These are phyloP conservation scores for Glomus cerebriforme DNA, from an alignment of 192 early-diverging fungal species.

Conservation along the genomic window DNA sequence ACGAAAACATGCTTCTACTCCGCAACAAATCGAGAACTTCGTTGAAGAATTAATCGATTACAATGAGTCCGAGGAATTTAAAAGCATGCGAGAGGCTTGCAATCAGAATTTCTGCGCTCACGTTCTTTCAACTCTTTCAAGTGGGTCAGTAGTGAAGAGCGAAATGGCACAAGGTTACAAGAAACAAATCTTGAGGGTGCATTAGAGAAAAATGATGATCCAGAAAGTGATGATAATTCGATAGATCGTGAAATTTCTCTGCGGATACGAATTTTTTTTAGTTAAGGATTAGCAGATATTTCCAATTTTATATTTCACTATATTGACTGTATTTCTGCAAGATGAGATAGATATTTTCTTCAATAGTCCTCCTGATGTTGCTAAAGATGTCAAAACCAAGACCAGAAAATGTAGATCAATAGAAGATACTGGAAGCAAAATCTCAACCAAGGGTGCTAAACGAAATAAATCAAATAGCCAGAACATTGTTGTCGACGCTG, in stretches of 20 bases:
- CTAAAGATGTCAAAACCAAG: not conserved
- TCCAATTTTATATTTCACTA: not conserved
- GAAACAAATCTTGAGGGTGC: constrained; percentile 13
- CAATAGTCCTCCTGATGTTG: not conserved
- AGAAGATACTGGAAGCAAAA: constrained; percentile 14
- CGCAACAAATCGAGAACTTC: not conserved
- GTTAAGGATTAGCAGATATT: not conserved
- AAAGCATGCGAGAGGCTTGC: not conserved
- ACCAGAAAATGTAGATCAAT: constrained; percentile 6
- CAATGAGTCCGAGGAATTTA: not conserved
- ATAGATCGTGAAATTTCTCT: too few relatives aligned
- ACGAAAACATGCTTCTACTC: not conserved
- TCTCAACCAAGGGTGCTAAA: constrained; percentile 9
- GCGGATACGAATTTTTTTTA: not conserved
- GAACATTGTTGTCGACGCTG: constrained; percentile 15
- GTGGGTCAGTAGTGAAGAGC: constrained; percentile 2
- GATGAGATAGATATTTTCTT: constrained; percentile 3
- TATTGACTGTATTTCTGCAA: not conserved
- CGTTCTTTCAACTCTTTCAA: constrained; percentile 11
- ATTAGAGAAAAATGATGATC: too few relatives aligned
- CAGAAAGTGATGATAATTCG: too few relatives aligned
- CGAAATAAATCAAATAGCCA: constrained; percentile 16
- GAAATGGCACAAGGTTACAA: constrained; percentile 20
- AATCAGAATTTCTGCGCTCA: constrained; percentile 8
- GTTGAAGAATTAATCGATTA: constrained; percentile 1